Percentiles rank a stretch among this genome's conserved stretches.
Conservation (phyloP, 345 rosid genomes). For the Lepidium sativum region DNA sequence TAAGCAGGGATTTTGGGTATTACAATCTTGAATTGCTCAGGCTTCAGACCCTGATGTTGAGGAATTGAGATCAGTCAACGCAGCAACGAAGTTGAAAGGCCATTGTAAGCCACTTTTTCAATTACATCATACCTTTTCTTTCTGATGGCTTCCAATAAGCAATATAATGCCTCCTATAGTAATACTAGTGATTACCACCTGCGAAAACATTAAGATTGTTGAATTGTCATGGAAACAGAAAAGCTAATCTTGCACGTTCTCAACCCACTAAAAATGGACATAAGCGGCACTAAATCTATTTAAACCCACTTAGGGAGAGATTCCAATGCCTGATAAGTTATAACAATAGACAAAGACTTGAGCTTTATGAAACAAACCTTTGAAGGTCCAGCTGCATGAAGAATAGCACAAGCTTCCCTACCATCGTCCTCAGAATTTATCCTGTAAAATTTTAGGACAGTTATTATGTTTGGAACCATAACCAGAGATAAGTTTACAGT, state of each 20-base stretch:
- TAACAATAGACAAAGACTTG: neutral
- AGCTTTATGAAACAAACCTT: slow-evolving; percentile 42
- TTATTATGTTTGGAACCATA: neutral
- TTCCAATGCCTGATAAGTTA: neutral
- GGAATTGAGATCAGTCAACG: neutral
- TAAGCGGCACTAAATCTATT: neutral
- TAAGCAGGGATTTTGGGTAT: slow-evolving; percentile 89
- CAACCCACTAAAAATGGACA: neutral
- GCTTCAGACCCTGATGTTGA: slow-evolving; percentile 49
- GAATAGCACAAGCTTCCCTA: slow-evolving; percentile 75
- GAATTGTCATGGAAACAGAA: neutral
- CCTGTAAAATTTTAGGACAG: slow-evolving; percentile 32
- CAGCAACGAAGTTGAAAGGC: neutral
- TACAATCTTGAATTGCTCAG: slow-evolving; percentile 82
- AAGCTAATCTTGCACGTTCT: neutral
- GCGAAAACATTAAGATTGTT: slow-evolving; percentile 20
- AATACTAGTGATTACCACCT: slow-evolving; percentile 98
- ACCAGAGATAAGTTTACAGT: neutral
- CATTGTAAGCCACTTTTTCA: neutral
- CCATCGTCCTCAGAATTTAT: slow-evolving; percentile 78
- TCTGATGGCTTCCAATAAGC: slow-evolving; percentile 88
- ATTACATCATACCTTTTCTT: slow-evolving; percentile 52
- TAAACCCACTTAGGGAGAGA: neutral
- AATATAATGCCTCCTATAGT: slow-evolving; percentile 63
- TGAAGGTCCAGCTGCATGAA: slow-evolving; percentile 93